These are phyloP conservation scores for Patellaria atrata DNA, from an alignment of 495 filamentous ascomycete species.

Conservation along the genomic window DNA sequence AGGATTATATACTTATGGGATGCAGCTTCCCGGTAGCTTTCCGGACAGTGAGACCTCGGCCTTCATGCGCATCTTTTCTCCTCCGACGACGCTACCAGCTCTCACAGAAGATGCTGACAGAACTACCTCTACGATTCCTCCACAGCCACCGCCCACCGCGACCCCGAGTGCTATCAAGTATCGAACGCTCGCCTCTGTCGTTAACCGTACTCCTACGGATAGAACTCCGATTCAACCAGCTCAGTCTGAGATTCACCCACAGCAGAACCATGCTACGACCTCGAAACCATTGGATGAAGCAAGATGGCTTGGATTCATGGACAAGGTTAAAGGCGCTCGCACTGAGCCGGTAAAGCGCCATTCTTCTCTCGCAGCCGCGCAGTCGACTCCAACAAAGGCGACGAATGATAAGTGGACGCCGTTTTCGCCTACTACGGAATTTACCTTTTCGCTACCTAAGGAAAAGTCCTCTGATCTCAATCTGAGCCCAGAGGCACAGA, in stretches of 20 bases:
- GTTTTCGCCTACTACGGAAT: too few relatives aligned
- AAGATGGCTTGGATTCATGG: constrained; percentile 25
- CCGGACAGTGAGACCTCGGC: too few relatives aligned
- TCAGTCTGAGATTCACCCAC: constrained; percentile 27
- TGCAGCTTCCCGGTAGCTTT: too few relatives aligned
- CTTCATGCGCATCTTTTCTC: too few relatives aligned
- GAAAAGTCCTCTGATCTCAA: constrained; percentile 36
- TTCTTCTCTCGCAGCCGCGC: constrained; percentile 11
- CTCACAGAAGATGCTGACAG: too few relatives aligned
- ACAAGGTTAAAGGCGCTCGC: constrained; percentile 19
- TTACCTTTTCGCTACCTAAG: too few relatives aligned
- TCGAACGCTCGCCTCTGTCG: constrained; percentile 2
- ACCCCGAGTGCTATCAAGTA: too few relatives aligned
- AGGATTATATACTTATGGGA: too few relatives aligned
- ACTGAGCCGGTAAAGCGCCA: constrained; percentile 24
- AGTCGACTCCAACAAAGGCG: constrained; percentile 23
- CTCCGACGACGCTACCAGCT: too few relatives aligned
- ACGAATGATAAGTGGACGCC: too few relatives aligned
- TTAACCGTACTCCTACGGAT: constrained; percentile 21
- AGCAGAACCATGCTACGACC: constrained; percentile 24
- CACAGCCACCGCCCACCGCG: too few relatives aligned
- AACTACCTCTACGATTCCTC: too few relatives aligned
- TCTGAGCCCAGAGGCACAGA: constrained; percentile 58
- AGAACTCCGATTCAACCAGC: constrained; percentile 22
- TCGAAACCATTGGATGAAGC: constrained; percentile 27